phyloP scores from a whole-genome alignment of 2,329 filamentous ascomycete species.

The Penicillium sp. region DNA sequence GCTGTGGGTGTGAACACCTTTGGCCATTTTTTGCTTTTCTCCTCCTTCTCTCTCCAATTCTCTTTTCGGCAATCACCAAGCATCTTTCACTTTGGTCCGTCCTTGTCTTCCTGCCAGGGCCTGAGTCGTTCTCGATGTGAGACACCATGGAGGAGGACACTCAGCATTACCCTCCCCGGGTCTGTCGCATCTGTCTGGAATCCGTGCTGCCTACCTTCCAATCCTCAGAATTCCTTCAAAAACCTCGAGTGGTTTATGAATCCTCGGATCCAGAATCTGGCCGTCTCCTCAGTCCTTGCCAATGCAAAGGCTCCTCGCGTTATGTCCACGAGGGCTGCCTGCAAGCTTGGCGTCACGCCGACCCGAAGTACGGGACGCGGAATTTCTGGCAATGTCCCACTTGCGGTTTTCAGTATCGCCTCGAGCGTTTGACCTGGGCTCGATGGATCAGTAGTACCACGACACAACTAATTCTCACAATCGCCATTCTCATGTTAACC shows the following conservation, averaged over 20 bases:
- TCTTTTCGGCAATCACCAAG: conserved; percentile 11
- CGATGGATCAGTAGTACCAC: conserved; percentile 66
- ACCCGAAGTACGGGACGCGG: conserved; percentile 62
- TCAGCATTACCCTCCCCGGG: conserved; percentile 67
- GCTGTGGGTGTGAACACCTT: conserved; percentile 9
- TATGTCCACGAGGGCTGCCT: conserved; percentile 95
- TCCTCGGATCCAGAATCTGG: conserved; percentile 74
- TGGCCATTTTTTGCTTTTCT: conserved; percentile 16
- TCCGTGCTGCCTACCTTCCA: conserved; percentile 63
- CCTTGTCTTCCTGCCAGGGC: neutral
- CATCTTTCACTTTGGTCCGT: conserved; percentile 15
- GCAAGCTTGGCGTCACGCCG: conserved; percentile 75
- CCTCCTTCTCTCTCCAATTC: conserved; percentile 1
- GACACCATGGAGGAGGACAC: conserved; percentile 25
- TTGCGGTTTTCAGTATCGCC: conserved; percentile 78
- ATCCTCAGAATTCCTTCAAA: conserved; percentile 58
- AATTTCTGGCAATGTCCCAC: conserved; percentile 89
- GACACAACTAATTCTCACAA: conserved; percentile 70
- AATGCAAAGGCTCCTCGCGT: conserved; percentile 88
- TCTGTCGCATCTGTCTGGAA: conserved; percentile 89
- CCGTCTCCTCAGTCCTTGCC: conserved; percentile 83
- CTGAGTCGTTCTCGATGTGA: conserved; percentile 8
- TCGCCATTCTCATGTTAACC: conserved; percentile 67
- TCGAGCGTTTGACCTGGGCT: conserved; percentile 76
- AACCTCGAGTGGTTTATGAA: conserved; percentile 65